A percentile compares a stretch with the other conserved stretches of the same genome.
These are phyloP conservation scores for Sporothrix inflata DNA, from an alignment of 2,329 filamentous ascomycete species.

Conservation along the genomic window DNA sequence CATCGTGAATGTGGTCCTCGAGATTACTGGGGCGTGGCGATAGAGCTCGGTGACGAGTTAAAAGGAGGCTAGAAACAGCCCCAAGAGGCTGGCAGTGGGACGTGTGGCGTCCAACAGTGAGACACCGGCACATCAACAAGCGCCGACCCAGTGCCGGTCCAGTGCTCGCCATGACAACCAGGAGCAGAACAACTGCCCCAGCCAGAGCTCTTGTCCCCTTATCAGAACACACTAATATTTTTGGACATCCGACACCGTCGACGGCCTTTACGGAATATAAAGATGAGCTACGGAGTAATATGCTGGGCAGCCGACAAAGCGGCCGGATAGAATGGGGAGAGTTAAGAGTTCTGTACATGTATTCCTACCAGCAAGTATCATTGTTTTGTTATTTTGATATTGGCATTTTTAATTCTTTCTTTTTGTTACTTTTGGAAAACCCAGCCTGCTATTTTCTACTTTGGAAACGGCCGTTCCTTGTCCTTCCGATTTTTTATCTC, in stretches of 20 bases:
- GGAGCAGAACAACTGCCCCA: neutral
- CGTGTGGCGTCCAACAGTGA: neutral
- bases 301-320: neutral
- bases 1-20: constrained; percentile 76
- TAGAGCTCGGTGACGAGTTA: neutral
- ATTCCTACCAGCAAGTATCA: neutral
- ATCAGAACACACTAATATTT: neutral
- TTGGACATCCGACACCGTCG: neutral
- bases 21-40: constrained; percentile 62
- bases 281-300: neutral
- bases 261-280: too few species aligned
- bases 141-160: neutral
- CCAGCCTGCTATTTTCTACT: neutral
- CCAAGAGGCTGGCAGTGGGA: neutral
- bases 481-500: neutral
- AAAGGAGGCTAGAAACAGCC: neutral
- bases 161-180: neutral
- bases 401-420: neutral
- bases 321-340: neutral
- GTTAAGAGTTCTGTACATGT: neutral
- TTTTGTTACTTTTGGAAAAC: constrained; percentile 1
- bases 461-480: neutral
- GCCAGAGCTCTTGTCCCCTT: neutral
- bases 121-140: constrained; percentile 6
- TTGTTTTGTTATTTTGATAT: neutral